Evolutionary conservation across 257 asterid species (phyloP).

Genomic region (Solanum pimpinellifolium): DNA sequence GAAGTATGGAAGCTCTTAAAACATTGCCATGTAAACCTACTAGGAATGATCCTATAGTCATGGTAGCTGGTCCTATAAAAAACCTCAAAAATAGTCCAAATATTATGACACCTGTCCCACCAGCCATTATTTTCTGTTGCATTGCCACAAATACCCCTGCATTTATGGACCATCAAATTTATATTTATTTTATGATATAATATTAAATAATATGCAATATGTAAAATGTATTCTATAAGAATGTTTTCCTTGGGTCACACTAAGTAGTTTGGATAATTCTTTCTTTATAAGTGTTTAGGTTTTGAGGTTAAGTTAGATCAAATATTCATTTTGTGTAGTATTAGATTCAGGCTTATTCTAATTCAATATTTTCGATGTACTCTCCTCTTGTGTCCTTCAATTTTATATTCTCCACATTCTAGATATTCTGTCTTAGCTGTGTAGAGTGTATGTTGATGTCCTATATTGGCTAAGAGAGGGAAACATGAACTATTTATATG

Average conservation of each 20-base stretch:
- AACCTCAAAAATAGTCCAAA: slow-evolving; percentile 50
- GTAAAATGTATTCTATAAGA: background rate
- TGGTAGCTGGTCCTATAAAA: slow-evolving; percentile 38
- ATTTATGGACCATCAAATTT: background rate
- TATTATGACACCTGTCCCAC: slow-evolving; percentile 33
- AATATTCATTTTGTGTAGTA: background rate
- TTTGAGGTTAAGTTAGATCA: background rate
- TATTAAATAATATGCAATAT: background rate
- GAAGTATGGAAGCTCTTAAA: slow-evolving; percentile 37
- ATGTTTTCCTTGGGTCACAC: background rate
- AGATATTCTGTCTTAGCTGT: background rate
- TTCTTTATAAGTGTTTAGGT: background rate
- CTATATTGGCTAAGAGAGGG: background rate
- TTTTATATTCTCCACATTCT: background rate
- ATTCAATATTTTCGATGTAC: background rate
- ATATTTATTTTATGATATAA: no score
- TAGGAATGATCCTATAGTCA: slow-evolving; percentile 30
- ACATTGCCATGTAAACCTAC: slow-evolving; percentile 40
- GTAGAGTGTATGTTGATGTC: background rate
- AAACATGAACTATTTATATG: background rate
- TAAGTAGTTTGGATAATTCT: background rate
- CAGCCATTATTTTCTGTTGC: slow-evolving; percentile 47
- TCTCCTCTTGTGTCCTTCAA: background rate
- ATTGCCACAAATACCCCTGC: slow-evolving; percentile 77
- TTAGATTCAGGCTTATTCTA: background rate